Percentiles rank a stretch among this genome's conserved stretches.
phyloP scores from a whole-genome alignment of 495 filamentous ascomycete genomes.

The Talaromyces proteolyticus region DNA sequence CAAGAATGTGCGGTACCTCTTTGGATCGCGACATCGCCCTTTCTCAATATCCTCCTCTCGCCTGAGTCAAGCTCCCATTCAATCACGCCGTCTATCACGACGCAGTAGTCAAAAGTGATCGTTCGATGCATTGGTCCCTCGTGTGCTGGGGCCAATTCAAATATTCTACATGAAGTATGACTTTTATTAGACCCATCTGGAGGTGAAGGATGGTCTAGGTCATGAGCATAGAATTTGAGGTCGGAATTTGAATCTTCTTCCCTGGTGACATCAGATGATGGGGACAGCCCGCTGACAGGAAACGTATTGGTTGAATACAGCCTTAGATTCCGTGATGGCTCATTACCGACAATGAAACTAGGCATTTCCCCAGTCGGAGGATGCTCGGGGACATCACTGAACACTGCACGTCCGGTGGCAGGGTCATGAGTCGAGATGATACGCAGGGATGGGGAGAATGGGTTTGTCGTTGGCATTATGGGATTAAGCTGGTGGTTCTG shows the following conservation, averaged over 20 bases:
- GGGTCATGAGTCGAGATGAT: slow-evolving; percentile 37
- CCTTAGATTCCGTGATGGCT: slow-evolving; percentile 11
- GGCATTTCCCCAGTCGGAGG: background rate
- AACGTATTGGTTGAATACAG: slow-evolving; percentile 46
- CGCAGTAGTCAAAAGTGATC: slow-evolving; percentile 57
- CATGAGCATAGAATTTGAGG: slow-evolving; percentile 27
- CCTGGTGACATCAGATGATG: slow-evolving; percentile 35
- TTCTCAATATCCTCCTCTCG: slow-evolving; percentile 53
- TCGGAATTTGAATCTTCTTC: slow-evolving; percentile 43
- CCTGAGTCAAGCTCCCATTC: slow-evolving; percentile 63
- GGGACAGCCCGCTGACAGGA: slow-evolving; percentile 22
- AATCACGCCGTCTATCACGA: slow-evolving; percentile 58
- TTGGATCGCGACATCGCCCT: slow-evolving; percentile 62
- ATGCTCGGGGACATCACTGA: slow-evolving; percentile 4
- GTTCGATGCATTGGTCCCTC: slow-evolving; percentile 63
- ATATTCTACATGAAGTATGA: slow-evolving; percentile 32
- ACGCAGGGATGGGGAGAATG: slow-evolving; percentile 7
- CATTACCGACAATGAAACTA: slow-evolving; percentile 14
- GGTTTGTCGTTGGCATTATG: background rate
- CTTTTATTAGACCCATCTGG: slow-evolving; percentile 31
- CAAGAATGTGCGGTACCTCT: slow-evolving; percentile 39
- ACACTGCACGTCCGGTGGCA: slow-evolving; percentile 20
- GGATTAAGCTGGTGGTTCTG: too few species aligned
- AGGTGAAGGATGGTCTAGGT: slow-evolving; percentile 1
- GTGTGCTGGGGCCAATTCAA: slow-evolving; percentile 57